Evolutionary conservation across 2,329 filamentous ascomycete species (phyloP).

Genomic region (Fusarium sp.): DNA sequence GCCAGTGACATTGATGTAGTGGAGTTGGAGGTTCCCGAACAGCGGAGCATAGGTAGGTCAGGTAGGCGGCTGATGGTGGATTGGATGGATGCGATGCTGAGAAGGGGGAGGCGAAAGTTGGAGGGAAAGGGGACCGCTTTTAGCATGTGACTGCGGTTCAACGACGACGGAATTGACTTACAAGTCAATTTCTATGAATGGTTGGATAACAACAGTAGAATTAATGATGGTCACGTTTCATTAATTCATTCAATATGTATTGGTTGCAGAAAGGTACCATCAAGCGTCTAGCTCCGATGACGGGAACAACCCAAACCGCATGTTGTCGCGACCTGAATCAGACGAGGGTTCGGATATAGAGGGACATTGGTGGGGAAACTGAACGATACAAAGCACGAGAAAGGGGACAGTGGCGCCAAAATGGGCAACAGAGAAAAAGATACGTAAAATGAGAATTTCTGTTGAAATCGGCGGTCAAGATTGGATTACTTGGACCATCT

Average conservation of each 20-base stretch:
- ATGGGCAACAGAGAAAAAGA: not conserved
- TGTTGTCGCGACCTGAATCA: constrained; percentile 30
- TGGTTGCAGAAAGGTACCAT: constrained; percentile 1
- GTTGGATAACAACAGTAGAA: not conserved
- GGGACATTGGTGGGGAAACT: constrained; percentile 17
- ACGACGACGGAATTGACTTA: constrained; percentile 8
- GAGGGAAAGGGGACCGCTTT: constrained; percentile 7
- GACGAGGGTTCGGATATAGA: constrained; percentile 35
- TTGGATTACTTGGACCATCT: not conserved
- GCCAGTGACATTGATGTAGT: constrained; percentile 33
- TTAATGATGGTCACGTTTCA: not conserved
- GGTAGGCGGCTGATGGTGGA: not conserved
- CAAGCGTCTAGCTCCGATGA: constrained; percentile 26
- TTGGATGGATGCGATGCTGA: not conserved
- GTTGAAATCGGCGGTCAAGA: constrained; percentile 21
- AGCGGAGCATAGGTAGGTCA: constrained; percentile 7
- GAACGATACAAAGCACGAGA: constrained; percentile 2
- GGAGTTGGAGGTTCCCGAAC: constrained; percentile 41
- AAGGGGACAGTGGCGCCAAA: not conserved
- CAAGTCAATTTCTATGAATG: not conserved
- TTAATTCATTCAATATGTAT: not conserved
- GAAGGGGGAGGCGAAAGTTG: constrained; percentile 9
- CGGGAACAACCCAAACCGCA: constrained; percentile 34
- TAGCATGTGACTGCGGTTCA: constrained; percentile 41
- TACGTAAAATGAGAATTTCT: not conserved